Evolutionary conservation across 805 yeast species (phyloP), one percentile per base, ranked within the genome.

Genomic region (Wickerhamiella lipophila): DNA sequence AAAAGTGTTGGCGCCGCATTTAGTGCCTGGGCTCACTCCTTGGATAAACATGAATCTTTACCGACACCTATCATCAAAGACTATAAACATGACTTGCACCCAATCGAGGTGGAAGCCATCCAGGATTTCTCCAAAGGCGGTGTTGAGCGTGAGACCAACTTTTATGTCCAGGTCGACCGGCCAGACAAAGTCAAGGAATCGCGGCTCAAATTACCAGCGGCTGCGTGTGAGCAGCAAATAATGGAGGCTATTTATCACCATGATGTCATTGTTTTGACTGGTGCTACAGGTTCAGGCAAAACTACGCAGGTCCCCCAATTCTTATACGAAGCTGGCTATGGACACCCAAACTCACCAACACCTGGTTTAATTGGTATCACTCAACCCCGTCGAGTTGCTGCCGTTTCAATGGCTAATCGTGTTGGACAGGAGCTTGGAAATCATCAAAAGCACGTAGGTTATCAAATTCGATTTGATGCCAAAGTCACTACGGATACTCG

Each of bases 251-350:
- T 92, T 46, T 84, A 83, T 61, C 94, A 89, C 59, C 83, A 89
- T 60, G 96, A 88, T 58, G 82, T 89, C 52, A 78, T 88, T 0
- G 81, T 92, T 12, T 73, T 92, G 22, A 89, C 96, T 68, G 98
- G 98, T 71, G 97, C 88, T 58, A 92, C 98, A 0, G 98, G 98
- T 58, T 87, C 96, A 2, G 98, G 98, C 66, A 92, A 92, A 64
- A 92, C 98, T 1, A 92, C 99, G 0, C 99, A 92, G 66, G 88
- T 92, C 4, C 98, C 99, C 0, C 99, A 92, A 62, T 92, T 92
- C 59, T 66, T 92, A 41, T 86, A 79, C 60, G 99, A 92, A 65
- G 77, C 95, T 0, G 97, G 97, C 1, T 89, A 81, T 60, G 96
- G 96, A 4, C 56, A 62, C 6, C 71, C 73, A 6, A 66, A 68